These are phyloP conservation scores for Rhododendron mucronatum DNA, from an alignment of 148 eudicot genomes.

Conservation along the genomic window DNA sequence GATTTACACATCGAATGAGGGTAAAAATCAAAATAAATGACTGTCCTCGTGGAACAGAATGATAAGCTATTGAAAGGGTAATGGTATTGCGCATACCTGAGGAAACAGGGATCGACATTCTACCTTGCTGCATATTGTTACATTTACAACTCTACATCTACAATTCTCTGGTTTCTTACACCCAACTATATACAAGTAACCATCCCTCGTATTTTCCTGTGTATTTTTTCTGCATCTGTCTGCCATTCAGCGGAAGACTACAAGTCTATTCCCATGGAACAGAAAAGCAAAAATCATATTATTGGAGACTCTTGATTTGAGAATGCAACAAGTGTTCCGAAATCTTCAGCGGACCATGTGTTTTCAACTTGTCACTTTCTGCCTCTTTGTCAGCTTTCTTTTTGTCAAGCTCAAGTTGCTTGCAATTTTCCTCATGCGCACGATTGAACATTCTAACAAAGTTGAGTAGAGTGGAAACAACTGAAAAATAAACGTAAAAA, in stretches of 20 bases:
- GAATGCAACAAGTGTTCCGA: slow-evolving; percentile 18
- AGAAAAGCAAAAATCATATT: background rate
- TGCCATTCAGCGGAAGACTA: background rate
- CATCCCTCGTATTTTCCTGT: background rate
- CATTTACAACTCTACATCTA: slow-evolving; percentile 13
- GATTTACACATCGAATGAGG: background rate
- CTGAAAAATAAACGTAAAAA: slow-evolving; percentile 29
- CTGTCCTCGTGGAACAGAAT: background rate
- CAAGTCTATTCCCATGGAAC: background rate
- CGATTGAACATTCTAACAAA: slow-evolving; percentile 66
- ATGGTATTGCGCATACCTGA: background rate
- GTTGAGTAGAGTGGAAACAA: slow-evolving; percentile 63
- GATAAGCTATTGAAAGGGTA: background rate
- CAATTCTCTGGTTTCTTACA: background rate
- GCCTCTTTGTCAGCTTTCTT: slow-evolving; percentile 68
- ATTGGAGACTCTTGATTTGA: slow-evolving; percentile 24
- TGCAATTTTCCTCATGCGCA: slow-evolving; percentile 71
- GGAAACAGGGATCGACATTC: background rate
- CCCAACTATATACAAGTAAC: background rate
- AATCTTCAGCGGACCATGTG: slow-evolving; percentile 19
- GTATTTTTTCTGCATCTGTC: background rate
- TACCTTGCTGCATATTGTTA: background rate
- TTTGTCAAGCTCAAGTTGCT: slow-evolving; percentile 64
- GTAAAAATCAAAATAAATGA: background rate
- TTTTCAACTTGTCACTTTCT: slow-evolving; percentile 34